A percentile compares a stretch with the other conserved stretches of the same genome.
These are phyloP conservation scores for Tetrapisispora arboricola DNA, from an alignment of 805 yeast species.

Conservation along the genomic window DNA sequence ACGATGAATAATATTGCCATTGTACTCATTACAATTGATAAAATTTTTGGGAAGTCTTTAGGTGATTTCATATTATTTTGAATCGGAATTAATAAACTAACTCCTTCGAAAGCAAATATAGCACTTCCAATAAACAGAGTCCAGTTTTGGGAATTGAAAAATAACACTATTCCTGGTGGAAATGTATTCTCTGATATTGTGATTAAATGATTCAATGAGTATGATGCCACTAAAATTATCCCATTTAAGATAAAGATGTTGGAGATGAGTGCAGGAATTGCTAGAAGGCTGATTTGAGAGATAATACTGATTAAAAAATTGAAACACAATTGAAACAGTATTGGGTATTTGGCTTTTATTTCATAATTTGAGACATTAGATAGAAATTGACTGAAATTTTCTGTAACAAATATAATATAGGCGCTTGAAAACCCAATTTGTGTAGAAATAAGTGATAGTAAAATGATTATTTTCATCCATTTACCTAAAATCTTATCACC, in stretches of 20 bases:
- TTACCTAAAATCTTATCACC: slow-evolving; percentile 54
- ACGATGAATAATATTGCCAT: slow-evolving; percentile 53
- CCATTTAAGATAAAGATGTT: slow-evolving; percentile 61
- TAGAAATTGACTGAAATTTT: slow-evolving; percentile 56
- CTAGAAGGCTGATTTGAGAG: slow-evolving; percentile 64
- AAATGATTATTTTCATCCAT: slow-evolving; percentile 53
- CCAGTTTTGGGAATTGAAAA: slow-evolving; percentile 49
- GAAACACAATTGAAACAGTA: slow-evolving; percentile 44
- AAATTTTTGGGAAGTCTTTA: slow-evolving; percentile 56
- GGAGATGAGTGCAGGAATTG: slow-evolving; percentile 61
- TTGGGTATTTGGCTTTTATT: slow-evolving; percentile 37
- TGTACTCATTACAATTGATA: slow-evolving; percentile 50
- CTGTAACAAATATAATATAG: slow-evolving; percentile 67
- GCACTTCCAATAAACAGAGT: slow-evolving; percentile 74
- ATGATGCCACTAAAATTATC: slow-evolving; percentile 51
- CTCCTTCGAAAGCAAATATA: slow-evolving; percentile 82
- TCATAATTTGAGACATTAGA: slow-evolving; percentile 35
- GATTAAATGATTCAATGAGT: slow-evolving; percentile 30
- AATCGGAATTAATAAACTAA: slow-evolving; percentile 71
- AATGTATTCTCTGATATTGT: slow-evolving; percentile 31
- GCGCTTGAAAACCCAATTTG: slow-evolving; percentile 78
- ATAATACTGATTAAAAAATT: slow-evolving; percentile 61
- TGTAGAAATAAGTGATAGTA: slow-evolving; percentile 54
- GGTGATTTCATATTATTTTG: slow-evolving; percentile 76
- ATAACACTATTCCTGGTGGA: slow-evolving; percentile 39